Conservation (phyloP, 2,329 filamentous ascomycete genomes). For the Cryphonectria japonica region DNA sequence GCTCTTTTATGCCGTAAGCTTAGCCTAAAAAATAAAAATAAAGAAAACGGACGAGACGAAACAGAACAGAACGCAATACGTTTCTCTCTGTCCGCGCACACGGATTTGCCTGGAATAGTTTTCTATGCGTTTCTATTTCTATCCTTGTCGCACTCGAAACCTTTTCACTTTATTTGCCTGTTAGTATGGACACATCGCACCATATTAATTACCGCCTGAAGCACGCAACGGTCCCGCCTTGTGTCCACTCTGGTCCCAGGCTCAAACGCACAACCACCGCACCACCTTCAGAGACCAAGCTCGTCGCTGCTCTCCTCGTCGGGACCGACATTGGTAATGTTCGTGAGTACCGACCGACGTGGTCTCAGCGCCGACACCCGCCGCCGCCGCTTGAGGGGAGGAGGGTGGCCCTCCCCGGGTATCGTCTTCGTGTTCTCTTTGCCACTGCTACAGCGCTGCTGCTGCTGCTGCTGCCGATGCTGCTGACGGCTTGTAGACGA, state of each 20-base stretch:
- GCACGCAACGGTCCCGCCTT: not conserved
- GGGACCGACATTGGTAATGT: constrained; percentile 19
- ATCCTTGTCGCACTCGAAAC: not conserved
- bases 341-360: constrained; percentile 15
- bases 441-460: not conserved
- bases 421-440: constrained; percentile 6
- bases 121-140: constrained; percentile 8
- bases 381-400: constrained; percentile 23
- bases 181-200: not conserved
- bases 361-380: constrained; percentile 23
- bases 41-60: not conserved
- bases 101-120: not conserved
- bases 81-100: not conserved
- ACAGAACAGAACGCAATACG: not conserved
- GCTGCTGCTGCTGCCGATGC: not conserved
- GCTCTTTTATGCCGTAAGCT: not conserved
- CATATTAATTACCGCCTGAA: not conserved
- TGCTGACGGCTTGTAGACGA: not conserved
- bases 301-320: constrained; percentile 28
- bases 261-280: not conserved
- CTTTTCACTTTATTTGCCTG: not conserved
- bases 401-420: not conserved
- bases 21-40: not conserved
- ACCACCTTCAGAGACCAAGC: constrained; percentile 23
- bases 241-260: not conserved